Percentiles rank a stretch among this genome's conserved stretches.
These are phyloP conservation scores for Colletotrichum endophyticum DNA, from an alignment of 2,329 filamentous ascomycete genomes.

Conservation along the genomic window DNA sequence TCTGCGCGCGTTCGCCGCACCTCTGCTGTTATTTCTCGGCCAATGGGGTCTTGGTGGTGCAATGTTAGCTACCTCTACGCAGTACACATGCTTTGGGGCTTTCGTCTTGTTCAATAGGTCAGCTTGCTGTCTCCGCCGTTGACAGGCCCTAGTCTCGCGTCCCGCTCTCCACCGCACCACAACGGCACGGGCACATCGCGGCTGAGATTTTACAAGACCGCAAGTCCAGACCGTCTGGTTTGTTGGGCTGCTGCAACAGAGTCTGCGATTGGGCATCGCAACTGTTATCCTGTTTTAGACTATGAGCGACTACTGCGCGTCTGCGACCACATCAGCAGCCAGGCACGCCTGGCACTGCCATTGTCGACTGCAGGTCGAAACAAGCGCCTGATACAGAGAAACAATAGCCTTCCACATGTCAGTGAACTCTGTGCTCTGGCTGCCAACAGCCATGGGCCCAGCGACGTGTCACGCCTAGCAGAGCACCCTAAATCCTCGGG, in stretches of 20 bases:
- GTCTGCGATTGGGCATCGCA: neutral
- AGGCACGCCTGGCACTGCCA: neutral
- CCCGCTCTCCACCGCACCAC: neutral
- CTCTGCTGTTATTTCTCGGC: neutral
- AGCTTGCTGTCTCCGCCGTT: neutral
- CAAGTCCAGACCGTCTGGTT: neutral
- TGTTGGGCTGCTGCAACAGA: neutral
- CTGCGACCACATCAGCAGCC: neutral
- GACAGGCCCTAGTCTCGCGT: neutral
- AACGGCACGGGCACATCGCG: neutral
- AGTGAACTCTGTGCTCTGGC: neutral
- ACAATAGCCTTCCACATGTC: constrained; percentile 12
- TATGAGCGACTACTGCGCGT: neutral
- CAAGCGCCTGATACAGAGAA: constrained; percentile 4
- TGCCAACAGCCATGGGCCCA: neutral
- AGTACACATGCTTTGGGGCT: neutral
- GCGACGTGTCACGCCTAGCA: constrained; percentile 9
- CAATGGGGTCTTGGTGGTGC: neutral
- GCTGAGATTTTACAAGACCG: neutral
- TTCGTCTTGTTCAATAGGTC: neutral
- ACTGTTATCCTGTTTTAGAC: neutral
- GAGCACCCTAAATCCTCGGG: neutral
- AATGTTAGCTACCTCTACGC: neutral
- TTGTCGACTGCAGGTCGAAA: neutral
- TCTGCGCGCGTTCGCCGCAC: neutral